Evolutionary conservation across 1,284 basidiomycete species (phyloP).

Genomic region (Ganoderma boninense): DNA sequence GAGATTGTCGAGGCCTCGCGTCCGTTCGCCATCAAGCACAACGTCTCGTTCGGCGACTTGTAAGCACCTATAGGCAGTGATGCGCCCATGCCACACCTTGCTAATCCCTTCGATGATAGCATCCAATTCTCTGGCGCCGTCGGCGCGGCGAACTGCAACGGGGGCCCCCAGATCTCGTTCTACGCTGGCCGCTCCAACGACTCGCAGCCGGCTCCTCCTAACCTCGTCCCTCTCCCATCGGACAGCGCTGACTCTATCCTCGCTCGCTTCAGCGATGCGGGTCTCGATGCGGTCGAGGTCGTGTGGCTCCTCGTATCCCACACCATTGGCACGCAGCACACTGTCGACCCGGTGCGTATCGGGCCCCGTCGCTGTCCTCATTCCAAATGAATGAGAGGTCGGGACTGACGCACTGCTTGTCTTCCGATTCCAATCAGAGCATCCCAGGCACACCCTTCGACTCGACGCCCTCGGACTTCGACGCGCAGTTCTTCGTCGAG

Average conservation of each 20-base stretch:
- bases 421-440: conserved; percentile 10
- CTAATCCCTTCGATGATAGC: too few species aligned
- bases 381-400: too few species aligned
- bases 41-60: conserved; percentile 43
- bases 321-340: conserved; percentile 38
- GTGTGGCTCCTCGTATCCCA: conserved; percentile 42
- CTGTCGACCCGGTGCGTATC: conserved; percentile 33
- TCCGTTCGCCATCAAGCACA: conserved; percentile 40
- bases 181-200: conserved; percentile 37
- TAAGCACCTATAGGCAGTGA: too few species aligned
- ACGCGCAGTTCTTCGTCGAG: conserved; percentile 52
- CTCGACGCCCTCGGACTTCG: conserved; percentile 45
- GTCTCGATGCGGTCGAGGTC: conserved; percentile 40
- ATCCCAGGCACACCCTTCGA: conserved; percentile 40
- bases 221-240: conserved; percentile 38
- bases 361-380: too few species aligned
- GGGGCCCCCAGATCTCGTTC: conserved; percentile 40
- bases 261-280: conserved; percentile 38
- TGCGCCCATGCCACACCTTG: too few species aligned
- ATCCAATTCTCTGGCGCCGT: conserved; percentile 45
- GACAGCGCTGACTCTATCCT: conserved; percentile 41
- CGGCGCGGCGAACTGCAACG: conserved; percentile 42
- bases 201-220: conserved; percentile 38
- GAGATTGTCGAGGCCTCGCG: conserved; percentile 40
- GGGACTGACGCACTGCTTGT: neutral